Evolutionary conservation across 352 stramenopile genomes (phyloP).

Genomic region (Globisporangium camurandrum): DNA sequence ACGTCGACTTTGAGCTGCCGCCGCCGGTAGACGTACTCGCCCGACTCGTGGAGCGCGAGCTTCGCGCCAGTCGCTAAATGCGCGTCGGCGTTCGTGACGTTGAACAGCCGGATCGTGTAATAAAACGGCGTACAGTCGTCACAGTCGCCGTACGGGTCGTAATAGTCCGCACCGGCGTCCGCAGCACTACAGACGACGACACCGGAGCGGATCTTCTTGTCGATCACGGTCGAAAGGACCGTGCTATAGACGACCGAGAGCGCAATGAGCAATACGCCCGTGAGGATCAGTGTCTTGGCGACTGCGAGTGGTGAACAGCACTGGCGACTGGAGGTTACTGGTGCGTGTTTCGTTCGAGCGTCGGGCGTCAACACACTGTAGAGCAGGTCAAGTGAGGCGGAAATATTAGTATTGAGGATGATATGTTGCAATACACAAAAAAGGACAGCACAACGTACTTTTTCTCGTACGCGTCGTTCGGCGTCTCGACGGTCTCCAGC

Average conservation of each 20-base stretch:
- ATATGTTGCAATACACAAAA: neutral
- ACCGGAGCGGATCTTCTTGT: conserved; percentile 28
- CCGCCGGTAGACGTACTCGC: conserved; percentile 63
- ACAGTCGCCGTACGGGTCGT: conserved; percentile 63
- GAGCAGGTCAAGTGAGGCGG: neutral
- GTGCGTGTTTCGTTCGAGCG: neutral
- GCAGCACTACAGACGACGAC: conserved; percentile 36
- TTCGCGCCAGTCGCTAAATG: conserved; percentile 41
- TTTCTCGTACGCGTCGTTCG: conserved; percentile 10
- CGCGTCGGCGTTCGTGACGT: conserved; percentile 66
- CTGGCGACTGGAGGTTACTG: conserved; percentile 1
- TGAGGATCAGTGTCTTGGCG: conserved; percentile 25
- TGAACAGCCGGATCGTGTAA: conserved; percentile 55
- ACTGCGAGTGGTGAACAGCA: conserved; percentile 31
- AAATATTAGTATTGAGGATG: neutral
- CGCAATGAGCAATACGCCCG: conserved; percentile 22
- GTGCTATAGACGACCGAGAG: conserved; percentile 46
- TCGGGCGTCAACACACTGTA: neutral
- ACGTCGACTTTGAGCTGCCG: conserved; percentile 60
- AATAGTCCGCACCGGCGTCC: conserved; percentile 32
- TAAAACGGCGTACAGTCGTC: conserved; percentile 75
- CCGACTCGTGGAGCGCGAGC: conserved; percentile 55
- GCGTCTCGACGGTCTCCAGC: neutral
- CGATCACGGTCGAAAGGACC: conserved; percentile 42
- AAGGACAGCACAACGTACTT: neutral